Evolutionary conservation across 2,329 filamentous ascomycete genomes (phyloP).

Genomic region (Hymenoscyphus albidus): DNA sequence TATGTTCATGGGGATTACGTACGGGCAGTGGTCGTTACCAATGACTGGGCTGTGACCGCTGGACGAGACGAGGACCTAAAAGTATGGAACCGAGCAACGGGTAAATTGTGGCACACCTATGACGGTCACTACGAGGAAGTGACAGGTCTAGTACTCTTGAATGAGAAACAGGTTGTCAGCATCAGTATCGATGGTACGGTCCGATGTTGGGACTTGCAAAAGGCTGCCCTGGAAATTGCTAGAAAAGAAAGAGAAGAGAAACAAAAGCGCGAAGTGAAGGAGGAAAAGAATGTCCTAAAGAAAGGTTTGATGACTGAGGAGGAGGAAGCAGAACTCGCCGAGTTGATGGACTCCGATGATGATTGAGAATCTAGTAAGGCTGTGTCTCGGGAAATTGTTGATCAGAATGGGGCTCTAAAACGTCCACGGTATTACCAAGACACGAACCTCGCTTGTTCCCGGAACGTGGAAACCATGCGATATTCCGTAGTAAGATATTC

Average conservation of each 20-base stretch:
- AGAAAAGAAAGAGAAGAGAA: conserved; percentile 47
- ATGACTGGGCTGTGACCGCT: conserved; percentile 78
- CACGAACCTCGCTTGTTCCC: not conserved
- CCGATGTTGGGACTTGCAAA: conserved; percentile 73
- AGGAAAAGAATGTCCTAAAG: conserved; percentile 42
- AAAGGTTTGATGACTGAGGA: conserved; percentile 71
- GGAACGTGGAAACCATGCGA: not conserved
- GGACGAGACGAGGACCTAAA: conserved; percentile 90
- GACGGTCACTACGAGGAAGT: conserved; percentile 92
- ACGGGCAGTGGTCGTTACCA: conserved; percentile 70
- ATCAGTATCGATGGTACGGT: conserved; percentile 89
- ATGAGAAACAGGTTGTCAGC: conserved; percentile 61
- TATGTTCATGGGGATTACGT: conserved; percentile 88
- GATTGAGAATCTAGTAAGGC: conserved; percentile 41
- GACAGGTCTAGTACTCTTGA: conserved; percentile 68
- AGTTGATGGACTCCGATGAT: conserved; percentile 73
- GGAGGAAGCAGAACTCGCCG: conserved; percentile 88
- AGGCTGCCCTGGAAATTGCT: conserved; percentile 54
- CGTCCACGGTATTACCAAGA: not conserved
- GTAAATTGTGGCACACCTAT: conserved; percentile 69
- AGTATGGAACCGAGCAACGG: conserved; percentile 75
- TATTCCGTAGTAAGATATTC: not conserved
- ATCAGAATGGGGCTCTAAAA: not conserved
- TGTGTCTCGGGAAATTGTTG: not conserved
- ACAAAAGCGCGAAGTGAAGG: conserved; percentile 41